Evolutionary conservation across 2,329 filamentous ascomycete species (phyloP).

Genomic region (Celoporthe dispersa): DNA sequence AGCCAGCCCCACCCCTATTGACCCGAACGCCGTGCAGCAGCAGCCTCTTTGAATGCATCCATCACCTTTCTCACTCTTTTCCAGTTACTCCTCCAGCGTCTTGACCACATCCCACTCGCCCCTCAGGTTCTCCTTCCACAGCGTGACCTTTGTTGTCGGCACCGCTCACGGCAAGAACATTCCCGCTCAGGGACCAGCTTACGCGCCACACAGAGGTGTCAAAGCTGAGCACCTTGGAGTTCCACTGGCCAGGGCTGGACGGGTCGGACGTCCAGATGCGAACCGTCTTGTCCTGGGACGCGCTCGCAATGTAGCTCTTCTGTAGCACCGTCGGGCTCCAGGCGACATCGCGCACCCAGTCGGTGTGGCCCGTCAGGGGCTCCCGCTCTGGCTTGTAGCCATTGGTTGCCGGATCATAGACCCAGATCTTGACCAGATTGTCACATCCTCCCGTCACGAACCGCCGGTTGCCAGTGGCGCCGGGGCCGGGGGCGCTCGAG

Average conservation of each 20-base stretch:
- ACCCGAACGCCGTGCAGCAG: constrained; percentile 27
- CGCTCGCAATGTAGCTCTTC: constrained; percentile 95
- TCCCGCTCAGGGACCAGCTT: constrained; percentile 96
- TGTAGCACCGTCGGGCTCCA: constrained; percentile 95
- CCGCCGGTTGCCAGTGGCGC: constrained; percentile 69
- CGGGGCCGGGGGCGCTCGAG: constrained; percentile 67
- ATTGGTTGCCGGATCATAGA: constrained; percentile 68
- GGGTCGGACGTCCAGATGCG: constrained; percentile 90
- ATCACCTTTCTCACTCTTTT: not conserved
- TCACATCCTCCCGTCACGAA: constrained; percentile 97
- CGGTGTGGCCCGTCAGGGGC: constrained; percentile 78
- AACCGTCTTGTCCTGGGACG: constrained; percentile 95
- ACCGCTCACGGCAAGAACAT: constrained; percentile 90
- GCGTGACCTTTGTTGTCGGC: constrained; percentile 95
- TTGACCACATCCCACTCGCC: constrained; percentile 98
- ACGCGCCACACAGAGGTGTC: constrained; percentile 93
- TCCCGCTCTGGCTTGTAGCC: constrained; percentile 66
- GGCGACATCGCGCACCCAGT: constrained; percentile 97
- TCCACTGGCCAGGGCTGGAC: constrained; percentile 74
- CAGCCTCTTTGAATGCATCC: constrained; percentile 15
- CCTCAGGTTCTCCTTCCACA: constrained; percentile 98
- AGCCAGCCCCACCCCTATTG: constrained; percentile 15
- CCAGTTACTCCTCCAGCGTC: constrained; percentile 81
- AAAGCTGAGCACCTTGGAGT: constrained; percentile 82
- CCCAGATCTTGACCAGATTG: constrained; percentile 93